Evolutionary conservation across 2,329 filamentous ascomycete species (phyloP), one percentile per base, ranked within the genome.

Genomic region (Mycosphaerella arachidis): DNA sequence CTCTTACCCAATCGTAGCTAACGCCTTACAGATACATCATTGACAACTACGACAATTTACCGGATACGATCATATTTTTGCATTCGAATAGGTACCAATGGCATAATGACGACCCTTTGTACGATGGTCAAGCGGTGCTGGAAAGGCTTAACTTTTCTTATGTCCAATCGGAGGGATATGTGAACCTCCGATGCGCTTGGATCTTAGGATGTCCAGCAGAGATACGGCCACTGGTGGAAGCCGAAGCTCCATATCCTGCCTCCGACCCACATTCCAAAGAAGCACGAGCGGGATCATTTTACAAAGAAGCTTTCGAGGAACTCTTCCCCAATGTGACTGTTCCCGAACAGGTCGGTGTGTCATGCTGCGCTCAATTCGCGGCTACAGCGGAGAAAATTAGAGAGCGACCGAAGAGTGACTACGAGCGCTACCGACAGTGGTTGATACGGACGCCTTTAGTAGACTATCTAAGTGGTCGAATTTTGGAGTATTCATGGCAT

Each of bases 401-500:
- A 16, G 71, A 78, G 63, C 74, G 78, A 29, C 76, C 77, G 3
- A 76, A 71, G 65, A 74, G 71, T 7, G 81, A 83, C 27, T 84
- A 84, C 60, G 72, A 77, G 59, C 71, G 74, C 7, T 81, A 77
- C 61, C 74, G 79, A n/a, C 70, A 76, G 1, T 84, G 82, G 82
- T 66, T 84, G 16, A 50, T 77, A 12, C 67, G 78, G 3, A 83
- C 81, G 0, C 65, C 74, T 0, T 63, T 84, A 48, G 67, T 68
- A 0, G 82, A 84, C 70, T 75, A 75, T 43, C 72, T 82, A 31
- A 81, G 78, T 62, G 82, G 82, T 4, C 71, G 81, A n/a, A 76
- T 84, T 4, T 75, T 84, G 70, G 82, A 84, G 63, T 84, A 84
- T 68, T 79, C 77, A 2, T 84, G 82, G 82, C 82, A 84, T 62